Percentiles rank a stretch among this genome's conserved stretches.
These are phyloP conservation scores for Septoria petroselini DNA, from an alignment of 2,329 filamentous ascomycete genomes.

Conservation along the genomic window DNA sequence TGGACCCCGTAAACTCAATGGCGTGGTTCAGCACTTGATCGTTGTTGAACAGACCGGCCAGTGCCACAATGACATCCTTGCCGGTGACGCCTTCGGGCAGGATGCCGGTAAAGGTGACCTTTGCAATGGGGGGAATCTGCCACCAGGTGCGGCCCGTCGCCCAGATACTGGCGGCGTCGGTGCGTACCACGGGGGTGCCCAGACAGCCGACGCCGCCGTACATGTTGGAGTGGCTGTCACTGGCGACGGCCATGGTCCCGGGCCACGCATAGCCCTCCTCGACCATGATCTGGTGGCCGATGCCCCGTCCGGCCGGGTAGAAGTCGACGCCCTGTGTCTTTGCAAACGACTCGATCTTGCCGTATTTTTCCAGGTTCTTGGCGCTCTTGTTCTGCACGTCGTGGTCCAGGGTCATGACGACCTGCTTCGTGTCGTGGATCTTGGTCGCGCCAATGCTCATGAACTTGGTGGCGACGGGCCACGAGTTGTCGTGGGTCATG, in stretches of 20 bases:
- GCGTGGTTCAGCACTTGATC: slow-evolving; percentile 88
- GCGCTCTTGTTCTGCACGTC: slow-evolving; percentile 82
- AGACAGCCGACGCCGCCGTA: slow-evolving; percentile 77
- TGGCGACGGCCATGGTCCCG: slow-evolving; percentile 75
- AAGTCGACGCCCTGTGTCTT: slow-evolving; percentile 72
- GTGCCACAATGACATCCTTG: slow-evolving; percentile 89
- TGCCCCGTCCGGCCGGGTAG: slow-evolving; percentile 73
- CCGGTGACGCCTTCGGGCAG: slow-evolving; percentile 79
- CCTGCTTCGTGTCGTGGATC: slow-evolving; percentile 67
- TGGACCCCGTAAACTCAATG: slow-evolving; percentile 80
- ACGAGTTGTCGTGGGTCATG: slow-evolving; percentile 86
- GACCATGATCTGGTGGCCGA: slow-evolving; percentile 90
- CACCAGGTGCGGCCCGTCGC: slow-evolving; percentile 81
- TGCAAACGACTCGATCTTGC: slow-evolving; percentile 77
- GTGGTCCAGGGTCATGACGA: slow-evolving; percentile 83
- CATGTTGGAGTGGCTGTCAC: slow-evolving; percentile 74
- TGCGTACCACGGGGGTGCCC: slow-evolving; percentile 79
- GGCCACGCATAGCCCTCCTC: slow-evolving; percentile 85
- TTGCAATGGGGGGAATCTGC: slow-evolving; percentile 80
- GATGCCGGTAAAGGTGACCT: slow-evolving; percentile 71
- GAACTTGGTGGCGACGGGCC: slow-evolving; percentile 74
- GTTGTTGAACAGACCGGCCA: slow-evolving; percentile 81
- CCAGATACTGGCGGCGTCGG: slow-evolving; percentile 84
- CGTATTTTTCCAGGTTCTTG: slow-evolving; percentile 78
- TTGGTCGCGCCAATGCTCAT: slow-evolving; percentile 76